Base-by-base conservation (phyloP, 108 stramenopile genomes). In the Chaetoceros muelleri region DNA sequence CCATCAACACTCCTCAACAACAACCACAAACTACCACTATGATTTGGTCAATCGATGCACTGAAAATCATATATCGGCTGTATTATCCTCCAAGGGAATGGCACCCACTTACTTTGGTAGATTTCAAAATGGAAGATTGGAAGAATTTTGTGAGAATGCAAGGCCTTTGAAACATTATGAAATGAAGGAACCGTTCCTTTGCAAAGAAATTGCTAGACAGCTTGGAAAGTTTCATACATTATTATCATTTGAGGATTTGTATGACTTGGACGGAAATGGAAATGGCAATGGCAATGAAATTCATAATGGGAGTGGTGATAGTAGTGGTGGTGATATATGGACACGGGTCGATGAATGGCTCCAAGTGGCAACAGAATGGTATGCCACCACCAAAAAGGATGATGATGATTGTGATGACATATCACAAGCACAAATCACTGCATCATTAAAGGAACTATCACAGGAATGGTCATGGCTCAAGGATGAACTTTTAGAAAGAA, bases 81-180 rank as follows among this genome's bases (percentile, higher is more conserved):
- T 74, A 73, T 76, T 90, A 53, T 68, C 72, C 21, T 52, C 31
- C 24, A 50, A 66, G 21, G 48, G 52, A 0, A 48, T 58, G 47
- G 90, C 81, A 2, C 90, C 90, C 0, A 64, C 54, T 2, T 79
- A 74, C 27, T 74, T 67, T 29, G 90, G 90, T 10, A 62, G 79
- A 0, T 92, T 92, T 58, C 20, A 17, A 7, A 83, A 85, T 66
- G 90, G 86, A 16, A 59, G 86, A 7, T 62, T 88, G 10, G 86
- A 88, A 64, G 86, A 83, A 45, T 82, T 76, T 54, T 76, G 82
- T 48, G 46, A 48, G 3, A 64, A 69, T 31, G 58, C 69, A 1
- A 27, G 45, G n/a, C 76, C 86, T 2, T 45, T 88, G 2, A 31
- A 52, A 16, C 60, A 53, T 30, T 17, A 44, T 26, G 70, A 71